Evolutionary conservation across 768 basidiomycete genomes (phyloP).

Genomic region (Russula sp.): DNA sequence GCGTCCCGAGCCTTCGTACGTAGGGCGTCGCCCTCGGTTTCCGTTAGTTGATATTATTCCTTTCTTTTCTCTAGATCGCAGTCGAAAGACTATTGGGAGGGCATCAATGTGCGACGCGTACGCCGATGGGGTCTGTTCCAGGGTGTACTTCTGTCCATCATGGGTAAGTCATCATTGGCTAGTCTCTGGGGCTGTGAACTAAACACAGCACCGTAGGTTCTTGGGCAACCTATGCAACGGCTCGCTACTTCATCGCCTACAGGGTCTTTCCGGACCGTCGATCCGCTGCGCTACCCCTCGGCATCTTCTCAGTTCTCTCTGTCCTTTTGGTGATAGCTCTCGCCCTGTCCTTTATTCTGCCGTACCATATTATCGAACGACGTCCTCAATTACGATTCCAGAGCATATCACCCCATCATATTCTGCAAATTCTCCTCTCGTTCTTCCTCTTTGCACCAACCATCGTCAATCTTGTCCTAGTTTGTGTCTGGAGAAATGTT

Average conservation of each 20-base stretch:
- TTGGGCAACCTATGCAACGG: constrained; percentile 61
- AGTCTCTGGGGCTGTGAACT: constrained; percentile 7
- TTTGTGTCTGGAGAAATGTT: constrained; percentile 51
- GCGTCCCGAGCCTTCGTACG: constrained; percentile 42
- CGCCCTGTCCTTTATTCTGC: constrained; percentile 39
- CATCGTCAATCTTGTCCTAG: constrained; percentile 52
- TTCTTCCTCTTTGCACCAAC: constrained; percentile 52
- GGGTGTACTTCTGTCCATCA: constrained; percentile 36
- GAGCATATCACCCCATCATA: constrained; percentile 40
- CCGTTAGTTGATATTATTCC: constrained; percentile 33
- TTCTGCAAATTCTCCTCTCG: constrained; percentile 40
- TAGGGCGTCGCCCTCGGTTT: constrained; percentile 26
- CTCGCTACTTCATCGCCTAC: constrained; percentile 66
- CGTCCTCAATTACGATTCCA: constrained; percentile 36
- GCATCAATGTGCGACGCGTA: constrained; percentile 36
- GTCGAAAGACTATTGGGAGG: constrained; percentile 36
- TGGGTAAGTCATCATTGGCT: constrained; percentile 37
- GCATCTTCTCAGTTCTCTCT: constrained; percentile 45
- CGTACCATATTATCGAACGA: constrained; percentile 37
- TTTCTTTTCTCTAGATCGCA: constrained; percentile 35
- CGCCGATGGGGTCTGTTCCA: constrained; percentile 37
- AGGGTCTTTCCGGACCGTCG: constrained; percentile 45
- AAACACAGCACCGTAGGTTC: constrained; percentile 39
- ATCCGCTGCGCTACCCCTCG: constrained; percentile 47
- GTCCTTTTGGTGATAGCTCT: constrained; percentile 30